Evolutionary conservation across 345 rosid genomes (phyloP).

Genomic region (Eucalyptus leucophloia): DNA sequence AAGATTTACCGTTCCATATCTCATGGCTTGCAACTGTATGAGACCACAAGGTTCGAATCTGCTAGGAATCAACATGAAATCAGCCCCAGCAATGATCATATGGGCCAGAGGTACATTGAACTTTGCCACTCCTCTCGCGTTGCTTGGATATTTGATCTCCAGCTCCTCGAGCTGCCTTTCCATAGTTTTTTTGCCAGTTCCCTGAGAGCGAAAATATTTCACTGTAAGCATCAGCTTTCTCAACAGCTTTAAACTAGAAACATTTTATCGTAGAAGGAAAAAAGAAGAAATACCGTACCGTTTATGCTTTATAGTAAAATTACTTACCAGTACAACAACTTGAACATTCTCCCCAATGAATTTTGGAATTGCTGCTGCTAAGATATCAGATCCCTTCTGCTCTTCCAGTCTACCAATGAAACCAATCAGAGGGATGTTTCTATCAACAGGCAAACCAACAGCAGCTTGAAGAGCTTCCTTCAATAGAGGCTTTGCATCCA

Average conservation of each 20-base stretch:
- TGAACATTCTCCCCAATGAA: constrained; percentile 55
- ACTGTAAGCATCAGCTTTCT: neutral
- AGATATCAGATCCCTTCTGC: constrained; percentile 94
- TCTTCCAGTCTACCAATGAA: constrained; percentile 97
- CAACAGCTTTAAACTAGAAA: neutral
- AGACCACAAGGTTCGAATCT: constrained; percentile 99
- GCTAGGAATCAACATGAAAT: constrained; percentile 74
- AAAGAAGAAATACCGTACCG: neutral
- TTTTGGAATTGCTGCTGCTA: constrained; percentile 58
- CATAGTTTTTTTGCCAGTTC: constrained; percentile 83
- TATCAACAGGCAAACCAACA: constrained; percentile 82
- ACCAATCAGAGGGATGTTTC: constrained; percentile 70
- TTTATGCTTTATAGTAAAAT: neutral
- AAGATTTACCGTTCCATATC: constrained; percentile 76
- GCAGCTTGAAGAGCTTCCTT: constrained; percentile 95
- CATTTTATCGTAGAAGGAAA: neutral
- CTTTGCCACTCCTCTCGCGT: constrained; percentile 66
- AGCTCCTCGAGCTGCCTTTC: constrained; percentile 60
- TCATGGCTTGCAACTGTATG: constrained; percentile 93
- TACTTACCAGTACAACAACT: constrained; percentile 67
- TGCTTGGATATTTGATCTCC: constrained; percentile 57
- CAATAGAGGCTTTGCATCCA: constrained; percentile 67
- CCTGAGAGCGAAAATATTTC: constrained; percentile 18
- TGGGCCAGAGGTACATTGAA: constrained; percentile 81
- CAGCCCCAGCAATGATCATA: constrained; percentile 87